Conservation (phyloP, 1,139 yeast genomes). For the Insectozyma bohioensis region DNA sequence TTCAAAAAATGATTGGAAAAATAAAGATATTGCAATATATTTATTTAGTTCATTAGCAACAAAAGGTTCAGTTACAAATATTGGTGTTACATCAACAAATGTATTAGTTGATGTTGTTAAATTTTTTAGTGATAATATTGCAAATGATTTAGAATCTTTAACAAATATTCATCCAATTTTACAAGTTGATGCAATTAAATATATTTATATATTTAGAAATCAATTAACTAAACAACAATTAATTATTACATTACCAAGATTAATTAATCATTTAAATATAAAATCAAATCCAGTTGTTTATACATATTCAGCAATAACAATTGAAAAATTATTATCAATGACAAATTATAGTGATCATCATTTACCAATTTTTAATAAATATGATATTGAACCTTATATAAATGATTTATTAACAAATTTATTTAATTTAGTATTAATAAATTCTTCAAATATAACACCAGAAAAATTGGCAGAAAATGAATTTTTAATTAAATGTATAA, state of each 20-base stretch:
- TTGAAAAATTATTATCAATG: constrained; percentile 82
- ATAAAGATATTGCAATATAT: constrained; percentile 84
- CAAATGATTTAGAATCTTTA: constrained; percentile 71
- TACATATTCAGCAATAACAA: constrained; percentile 90
- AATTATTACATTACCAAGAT: constrained; percentile 73
- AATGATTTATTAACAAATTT: constrained; percentile 60
- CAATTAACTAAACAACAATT: constrained; percentile 88
- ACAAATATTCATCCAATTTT: constrained; percentile 63
- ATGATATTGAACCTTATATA: constrained; percentile 56
- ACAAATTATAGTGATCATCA: constrained; percentile 53
- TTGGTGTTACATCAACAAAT: constrained; percentile 90
- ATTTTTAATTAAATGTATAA: constrained; percentile 81
- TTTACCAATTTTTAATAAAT: constrained; percentile 62
- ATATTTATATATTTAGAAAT: constrained; percentile 85
- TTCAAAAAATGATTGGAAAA: constrained; percentile 66
- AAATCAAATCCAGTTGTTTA: constrained; percentile 75
- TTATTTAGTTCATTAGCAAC: constrained; percentile 88
- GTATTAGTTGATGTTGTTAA: constrained; percentile 80
- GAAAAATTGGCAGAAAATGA: constrained; percentile 96
- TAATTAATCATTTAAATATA: constrained; percentile 61
- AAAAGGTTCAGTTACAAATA: constrained; percentile 78
- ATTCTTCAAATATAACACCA: constrained; percentile 53
- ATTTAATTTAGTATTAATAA: constrained; percentile 62
- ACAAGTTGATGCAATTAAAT: constrained; percentile 90
- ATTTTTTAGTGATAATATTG: constrained; percentile 79